Evolutionary conservation across 1,284 basidiomycete genomes (phyloP), one percentile per base, ranked within the genome.

Genomic region (Ceraceosorus guamensis): DNA sequence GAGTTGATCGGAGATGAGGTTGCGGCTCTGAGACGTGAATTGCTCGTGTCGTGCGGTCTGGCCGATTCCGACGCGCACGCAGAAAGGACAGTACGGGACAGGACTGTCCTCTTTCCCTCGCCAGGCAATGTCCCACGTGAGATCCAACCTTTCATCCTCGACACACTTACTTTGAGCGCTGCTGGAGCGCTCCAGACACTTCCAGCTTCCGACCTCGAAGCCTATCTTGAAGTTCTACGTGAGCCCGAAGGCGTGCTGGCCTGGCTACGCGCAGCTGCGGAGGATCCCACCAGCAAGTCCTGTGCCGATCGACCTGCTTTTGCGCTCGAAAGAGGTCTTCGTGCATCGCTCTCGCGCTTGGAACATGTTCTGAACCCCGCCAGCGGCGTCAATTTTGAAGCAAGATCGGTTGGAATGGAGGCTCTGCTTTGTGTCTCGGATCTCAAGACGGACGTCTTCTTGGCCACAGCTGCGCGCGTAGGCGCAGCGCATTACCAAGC

Each of bases 381-480:
- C 4, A 24, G 11, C 5, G 50, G 44, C 11, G 30, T 43, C 7
- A 53, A 0, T 18, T 53, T 53, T 5, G 31, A 48, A 10, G 46
- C 33, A 6, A 10, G 52, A 49, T 34, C 62, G 8, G 39, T 60
- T 1, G 60, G 65, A 41, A 46, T 70, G 33, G 48, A 59, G 6
- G 18, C 65, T 48, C 63, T 72, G 10, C 52, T 61, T 2, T 56
- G 49, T 43, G 65, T 62, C 2, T 56, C 62, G 16, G 60, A 61
- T 18, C 50, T 72, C 32, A 66, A 72, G 18, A 48, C 59, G 1
- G 50, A 50, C 11, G 68, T 68, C 16, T 64, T 67, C 46, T 70
- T 68, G 68, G 65, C 70, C 44, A 60, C 66, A 4, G 61, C 55
- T 3, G 63, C 63, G 11, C 59, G 66, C 5, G 41, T 57, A 11